phyloP scores from a whole-genome alignment of 257 asterid genomes.

The Schizonepeta tenuifolia region DNA sequence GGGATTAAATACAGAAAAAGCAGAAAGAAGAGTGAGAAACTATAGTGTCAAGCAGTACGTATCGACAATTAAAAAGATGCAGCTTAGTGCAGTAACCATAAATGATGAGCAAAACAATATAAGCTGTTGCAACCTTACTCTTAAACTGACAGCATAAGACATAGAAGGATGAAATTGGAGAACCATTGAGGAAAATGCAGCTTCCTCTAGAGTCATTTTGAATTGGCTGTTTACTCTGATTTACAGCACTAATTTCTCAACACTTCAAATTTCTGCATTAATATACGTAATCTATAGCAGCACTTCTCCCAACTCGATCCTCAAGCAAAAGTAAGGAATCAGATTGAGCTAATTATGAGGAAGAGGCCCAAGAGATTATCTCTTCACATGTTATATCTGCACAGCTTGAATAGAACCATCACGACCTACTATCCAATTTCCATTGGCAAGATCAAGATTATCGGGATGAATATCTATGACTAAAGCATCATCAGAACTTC shows the following conservation, averaged over 20 bases:
- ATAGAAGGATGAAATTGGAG: background rate
- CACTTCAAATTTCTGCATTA: background rate
- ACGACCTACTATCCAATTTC: constrained; percentile 28
- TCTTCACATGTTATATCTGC: constrained; percentile 22
- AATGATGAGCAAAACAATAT: background rate
- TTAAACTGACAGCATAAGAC: background rate
- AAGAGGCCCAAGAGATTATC: background rate
- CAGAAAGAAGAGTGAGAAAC: background rate
- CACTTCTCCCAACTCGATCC: background rate
- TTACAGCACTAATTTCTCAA: background rate
- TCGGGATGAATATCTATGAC: constrained; percentile 12
- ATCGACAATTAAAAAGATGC: background rate
- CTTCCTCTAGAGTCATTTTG: background rate
- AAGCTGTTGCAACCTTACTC: constrained; percentile 1
- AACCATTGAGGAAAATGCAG: background rate
- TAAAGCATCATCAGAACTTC: constrained; percentile 33
- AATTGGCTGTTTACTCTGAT: constrained; percentile 18
- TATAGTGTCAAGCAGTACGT: background rate
- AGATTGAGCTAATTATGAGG: constrained; percentile 10
- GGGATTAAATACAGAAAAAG: background rate
- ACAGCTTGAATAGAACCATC: constrained; percentile 27
- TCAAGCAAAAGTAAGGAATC: background rate
- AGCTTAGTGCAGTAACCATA: background rate
- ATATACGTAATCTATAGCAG: background rate
- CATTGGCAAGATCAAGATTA: constrained; percentile 38